Evolutionary conservation across 2,329 filamentous ascomycete genomes (phyloP), one percentile per base, ranked within the genome.

Genomic region (Neonectria magnoliae): DNA sequence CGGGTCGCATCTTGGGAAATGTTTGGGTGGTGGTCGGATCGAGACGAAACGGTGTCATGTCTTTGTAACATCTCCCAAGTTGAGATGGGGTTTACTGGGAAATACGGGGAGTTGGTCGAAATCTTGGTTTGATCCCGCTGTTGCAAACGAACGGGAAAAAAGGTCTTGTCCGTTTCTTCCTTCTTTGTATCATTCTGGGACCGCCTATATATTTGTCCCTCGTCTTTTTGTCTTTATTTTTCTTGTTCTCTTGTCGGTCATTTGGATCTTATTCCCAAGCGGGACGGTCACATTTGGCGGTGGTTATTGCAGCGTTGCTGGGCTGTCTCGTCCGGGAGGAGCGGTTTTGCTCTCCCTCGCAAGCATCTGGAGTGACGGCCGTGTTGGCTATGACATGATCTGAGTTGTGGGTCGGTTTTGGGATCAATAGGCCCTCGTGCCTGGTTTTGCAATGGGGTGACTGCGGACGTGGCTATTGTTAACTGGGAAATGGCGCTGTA

Each of bases 51-150:
- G 76, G 74, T 76, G 71, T 76, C 71, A 72, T 76, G 66, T 73
- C 71, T 73, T 66, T 68, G 64, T 66, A 71, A 68, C 72, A 75
- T 76, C 69, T 72, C 72, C 69, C 3, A 71, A 68, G 52, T 63
- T 74, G 68, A 74, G 76, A 72, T 63, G 71, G 76, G 71, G 70
- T 75, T 67, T 68, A 65, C 62, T 71, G 73, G 74, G 71, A 71
- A 77, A 73, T 50, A 75, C 71, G 74, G 71, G 76, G 78, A 80
- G 78, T 80, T 79, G 74, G 76, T 74, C 68, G 71, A 76, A 76
- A 72, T 75, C 71, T 68, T 69, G 72, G 69, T 70, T 62, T 71
- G 73, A 68, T 71, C 69, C 71, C 69, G 65, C 61, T 68, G 75
- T 57, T 75, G 73, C 76, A 76, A 71, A 70, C 66, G 71, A 73